Evolutionary conservation across 2,329 filamentous ascomycete genomes (phyloP).

Genomic region (Alternaria conjuncta): DNA sequence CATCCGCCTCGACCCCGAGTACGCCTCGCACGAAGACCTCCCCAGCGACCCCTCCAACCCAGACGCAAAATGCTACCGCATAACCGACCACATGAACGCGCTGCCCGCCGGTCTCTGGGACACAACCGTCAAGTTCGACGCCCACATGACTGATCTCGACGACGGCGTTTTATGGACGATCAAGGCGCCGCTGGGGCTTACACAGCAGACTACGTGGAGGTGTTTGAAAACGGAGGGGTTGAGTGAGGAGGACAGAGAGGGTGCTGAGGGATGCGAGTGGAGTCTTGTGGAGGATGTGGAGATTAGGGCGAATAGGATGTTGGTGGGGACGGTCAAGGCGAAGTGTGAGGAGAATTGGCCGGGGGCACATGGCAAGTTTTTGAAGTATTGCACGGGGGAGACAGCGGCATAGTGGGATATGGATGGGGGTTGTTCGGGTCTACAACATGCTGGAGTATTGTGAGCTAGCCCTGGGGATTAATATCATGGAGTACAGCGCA

Average conservation of each 20-base stretch:
- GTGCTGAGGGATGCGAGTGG: conserved; percentile 33
- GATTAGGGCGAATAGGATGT: conserved; percentile 41
- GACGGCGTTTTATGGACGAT: conserved; percentile 46
- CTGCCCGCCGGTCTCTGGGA: conserved; percentile 46
- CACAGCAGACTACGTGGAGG: conserved; percentile 43
- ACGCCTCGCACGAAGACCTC: conserved; percentile 39
- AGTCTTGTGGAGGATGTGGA: conserved; percentile 46
- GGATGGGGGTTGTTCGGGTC: neutral
- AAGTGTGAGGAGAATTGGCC: conserved; percentile 48
- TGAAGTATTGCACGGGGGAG: conserved; percentile 28
- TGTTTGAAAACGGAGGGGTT: conserved; percentile 29
- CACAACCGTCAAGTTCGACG: conserved; percentile 44
- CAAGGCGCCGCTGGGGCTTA: conserved; percentile 43
- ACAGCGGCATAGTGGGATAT: neutral
- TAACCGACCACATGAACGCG: conserved; percentile 48
- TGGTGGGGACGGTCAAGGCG: conserved; percentile 44
- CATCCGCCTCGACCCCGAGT: conserved; percentile 47
- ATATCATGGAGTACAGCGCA: neutral
- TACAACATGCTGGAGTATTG: neutral
- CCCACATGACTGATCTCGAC: conserved; percentile 41
- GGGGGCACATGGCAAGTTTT: conserved; percentile 40
- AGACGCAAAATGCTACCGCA: conserved; percentile 44
- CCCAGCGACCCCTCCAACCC: conserved; percentile 25
- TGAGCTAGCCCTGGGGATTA: neutral
- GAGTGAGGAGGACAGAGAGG: conserved; percentile 15